Base-by-base conservation (phyloP, 2,329 filamentous ascomycete genomes). In the Aspergillus bombycis region DNA sequence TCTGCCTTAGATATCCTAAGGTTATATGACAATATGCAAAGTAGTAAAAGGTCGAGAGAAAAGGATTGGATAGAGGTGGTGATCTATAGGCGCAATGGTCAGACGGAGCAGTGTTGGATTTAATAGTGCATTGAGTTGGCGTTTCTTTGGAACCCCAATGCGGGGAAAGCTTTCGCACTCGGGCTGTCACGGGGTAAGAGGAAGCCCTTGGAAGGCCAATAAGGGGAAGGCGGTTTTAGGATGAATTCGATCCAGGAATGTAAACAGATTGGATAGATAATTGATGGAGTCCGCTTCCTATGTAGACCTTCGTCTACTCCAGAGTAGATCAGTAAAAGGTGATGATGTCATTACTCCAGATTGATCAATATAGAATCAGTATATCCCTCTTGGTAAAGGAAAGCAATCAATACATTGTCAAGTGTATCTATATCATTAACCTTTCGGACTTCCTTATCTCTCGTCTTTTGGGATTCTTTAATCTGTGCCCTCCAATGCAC, bases 81-180 rank as follows among this genome's bases (percentile, higher is more conserved):
- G n/a, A 48, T 23, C 11, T 46, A 23, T 4, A 26, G 23, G 19
- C 21, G 19, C 45, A 48, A 28, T 48, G 6, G 5, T 8, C 23
- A 48, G 12, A 16, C n/a, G 2, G 21, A 46, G 43, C 19, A 12
- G 23, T 28, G 45, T 26, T 32, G 48, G 48, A 11, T 32, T 32
- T 34, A 21, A 21, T n/a, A 9, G 28, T 19, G 16, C 23, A 50
- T 30, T 19, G 23, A 30, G 23, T 16, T 26, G 45, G 45, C 38
- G 21, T 50, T 50, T 50, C 26, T 50, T 50, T 30, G 46, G 7
- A 28, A 30, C 46, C 7, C 30, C 46, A n/a, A 57, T 57, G 55
- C 55, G 55, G 55, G 55, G 55, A 57, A 57, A 45, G 55, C 55
- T 45, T 32, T 38, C 28, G 36, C n/a, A 45, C 19, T 43, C 21